Percentiles rank a stretch among this genome's conserved stretches.
These are phyloP conservation scores for Candida ovalis DNA, from an alignment of 805 yeast species.

Conservation along the genomic window DNA sequence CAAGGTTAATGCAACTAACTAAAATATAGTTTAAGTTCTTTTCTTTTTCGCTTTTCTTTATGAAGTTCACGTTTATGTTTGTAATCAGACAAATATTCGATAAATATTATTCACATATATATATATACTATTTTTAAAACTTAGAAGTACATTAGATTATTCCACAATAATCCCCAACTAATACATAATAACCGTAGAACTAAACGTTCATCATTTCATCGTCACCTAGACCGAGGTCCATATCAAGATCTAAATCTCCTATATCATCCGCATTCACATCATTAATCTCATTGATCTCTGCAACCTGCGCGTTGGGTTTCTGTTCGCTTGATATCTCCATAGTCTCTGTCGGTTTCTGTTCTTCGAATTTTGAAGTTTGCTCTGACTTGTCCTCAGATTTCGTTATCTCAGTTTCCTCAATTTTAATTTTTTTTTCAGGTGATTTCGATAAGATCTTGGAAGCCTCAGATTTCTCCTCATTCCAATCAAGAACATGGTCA, in stretches of 20 bases:
- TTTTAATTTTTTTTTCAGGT: background rate
- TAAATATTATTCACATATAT: background rate
- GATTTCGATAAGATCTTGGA: background rate
- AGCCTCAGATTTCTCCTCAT: constrained; percentile 1
- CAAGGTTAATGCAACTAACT: background rate
- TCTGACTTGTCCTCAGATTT: background rate
- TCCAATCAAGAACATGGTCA: constrained; percentile 23
- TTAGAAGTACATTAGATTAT: background rate
- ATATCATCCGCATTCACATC: background rate
- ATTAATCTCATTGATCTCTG: background rate
- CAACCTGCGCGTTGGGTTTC: background rate
- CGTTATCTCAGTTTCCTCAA: background rate
- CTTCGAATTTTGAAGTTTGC: background rate
- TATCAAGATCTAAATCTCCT: background rate
- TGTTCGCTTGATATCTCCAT: background rate
- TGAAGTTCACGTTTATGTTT: background rate
- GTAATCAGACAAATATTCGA: no score
- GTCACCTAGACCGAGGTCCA: constrained; percentile 1
- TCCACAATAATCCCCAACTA: constrained; percentile 1
- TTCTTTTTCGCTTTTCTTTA: background rate
- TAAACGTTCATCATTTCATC: constrained; percentile 6
- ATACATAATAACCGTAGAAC: background rate
- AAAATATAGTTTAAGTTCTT: background rate
- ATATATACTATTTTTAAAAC: background rate
- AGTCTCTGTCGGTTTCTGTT: background rate